Evolutionary conservation across 495 filamentous ascomycete genomes (phyloP), one percentile per base, ranked within the genome.

Genomic region (Xylaria grammica): DNA sequence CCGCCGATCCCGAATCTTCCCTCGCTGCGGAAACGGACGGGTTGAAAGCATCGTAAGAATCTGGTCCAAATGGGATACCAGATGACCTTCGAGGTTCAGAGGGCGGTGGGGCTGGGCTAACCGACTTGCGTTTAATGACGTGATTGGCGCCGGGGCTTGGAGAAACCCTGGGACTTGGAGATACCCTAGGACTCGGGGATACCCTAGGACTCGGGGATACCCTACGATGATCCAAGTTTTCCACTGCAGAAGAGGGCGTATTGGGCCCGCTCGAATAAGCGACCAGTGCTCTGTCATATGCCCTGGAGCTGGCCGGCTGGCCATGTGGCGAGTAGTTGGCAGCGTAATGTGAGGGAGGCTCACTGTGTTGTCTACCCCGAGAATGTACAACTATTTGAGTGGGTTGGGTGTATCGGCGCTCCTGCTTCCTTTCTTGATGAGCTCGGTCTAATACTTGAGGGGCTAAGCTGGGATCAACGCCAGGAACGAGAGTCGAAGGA

Each of bases 1-100:
- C 76, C 3, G 68, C 59, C 3, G 64, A 59, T 5, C 65, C 62
- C 0, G 65, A 44, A 1, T 55, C 75, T 19, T 74, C 65, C n/a
- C 67, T 63, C 3, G 80, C 72, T 1, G 75, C 67, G 7, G 62
- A 46, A 0, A 82, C 66, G 5, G 60, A 71, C 24, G 91, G 91
- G 67, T 94, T 94, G 71, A 92, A 81, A 1, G 83, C 81, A 58
- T 93, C 86, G 72, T 92, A 98, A 17, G 90, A 92, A 72, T 98
- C 95, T 0, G 96, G 95, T 19, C 90, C 91, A 70, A 96, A 98
- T 0, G 95, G 94, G 20, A 91, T 79, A 10, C 84, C 87, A 0
- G 90, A 89, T 0, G 84, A 73, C 24, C 82, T 76, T 51, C 83
- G 81, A 40, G 77, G 77, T 40, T 83, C 80, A 10, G 80, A 76